Base-by-base conservation (phyloP, 768 basidiomycete species). In the Amanita thiersii region DNA sequence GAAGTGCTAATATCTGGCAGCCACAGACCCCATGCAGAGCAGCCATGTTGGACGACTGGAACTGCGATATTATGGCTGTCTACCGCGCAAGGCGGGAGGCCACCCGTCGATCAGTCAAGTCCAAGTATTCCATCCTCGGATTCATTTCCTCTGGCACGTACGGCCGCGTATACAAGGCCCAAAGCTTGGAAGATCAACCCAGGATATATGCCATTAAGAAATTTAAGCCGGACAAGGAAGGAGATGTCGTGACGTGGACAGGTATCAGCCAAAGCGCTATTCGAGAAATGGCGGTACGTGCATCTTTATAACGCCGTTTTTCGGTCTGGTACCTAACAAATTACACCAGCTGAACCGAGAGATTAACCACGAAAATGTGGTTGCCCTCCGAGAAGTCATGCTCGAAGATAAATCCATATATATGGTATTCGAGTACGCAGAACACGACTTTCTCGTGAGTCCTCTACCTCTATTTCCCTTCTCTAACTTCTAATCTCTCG, bases 201-300 rank as follows among this genome's bases (percentile, higher is more conserved):
- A 69, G 65, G 48, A 72, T 94, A 35, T 85, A 92, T 51, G 96
- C 96, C 4, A 98, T 99, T 66, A 99, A 99, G 71, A 99, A 98
- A 61, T 98, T 98, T 70, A 99, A 99, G 57, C 96, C 94, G 0
- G 96, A 99, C 72, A 98, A 98, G 62, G 96, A 99, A 65, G 94
- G 94, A 15, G 96, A 98, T 56, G 81, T 92, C 1, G 66, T 85
- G 39, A 91, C 91, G 0, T 99, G 98, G 59, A 97, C 94, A 7
- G 96, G 94, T 2, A 91, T 99, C 52, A 93, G 89, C 58, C 96
- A 99, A 65, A 94, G 90, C 62, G 96, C 94, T 3, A 89, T 91
- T 52, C 72, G 96, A 45, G 96, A 99, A 61, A 98, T 98, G 50
- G 88, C 93, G 40, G 92, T 92, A 50, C 51, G 86, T 67, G 15